Evolutionary conservation across 345 rosid species (phyloP).

Genomic region (Passiflora organensis): DNA sequence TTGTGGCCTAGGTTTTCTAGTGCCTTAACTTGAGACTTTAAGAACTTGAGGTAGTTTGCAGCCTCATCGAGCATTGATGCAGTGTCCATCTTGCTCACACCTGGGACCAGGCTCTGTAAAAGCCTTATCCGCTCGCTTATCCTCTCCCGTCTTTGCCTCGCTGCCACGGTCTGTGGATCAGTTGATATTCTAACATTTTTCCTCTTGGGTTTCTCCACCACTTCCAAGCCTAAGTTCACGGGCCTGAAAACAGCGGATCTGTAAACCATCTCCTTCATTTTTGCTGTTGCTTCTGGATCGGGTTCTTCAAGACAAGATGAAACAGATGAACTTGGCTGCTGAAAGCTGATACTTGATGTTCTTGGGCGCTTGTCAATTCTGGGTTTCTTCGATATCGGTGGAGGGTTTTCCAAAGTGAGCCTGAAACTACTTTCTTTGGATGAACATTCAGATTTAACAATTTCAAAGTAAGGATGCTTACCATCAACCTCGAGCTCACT

Average conservation of each 20-base stretch:
- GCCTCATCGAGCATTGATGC: constrained; percentile 99
- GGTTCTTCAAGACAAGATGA: constrained; percentile 57
- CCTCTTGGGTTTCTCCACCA: constrained; percentile 69
- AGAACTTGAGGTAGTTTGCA: constrained; percentile 89
- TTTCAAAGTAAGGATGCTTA: constrained; percentile 29
- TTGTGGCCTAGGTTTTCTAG: constrained; percentile 64
- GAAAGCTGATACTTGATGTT: constrained; percentile 75
- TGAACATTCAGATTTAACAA: constrained; percentile 35
- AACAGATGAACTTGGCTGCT: constrained; percentile 43
- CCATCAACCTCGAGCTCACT: constrained; percentile 11
- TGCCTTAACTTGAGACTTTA: constrained; percentile 76
- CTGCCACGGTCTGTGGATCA: constrained; percentile 89
- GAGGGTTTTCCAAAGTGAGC: constrained; percentile 43
- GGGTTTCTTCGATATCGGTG: constrained; percentile 50
- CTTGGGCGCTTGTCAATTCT: constrained; percentile 44
- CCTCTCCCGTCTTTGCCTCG: constrained; percentile 91
- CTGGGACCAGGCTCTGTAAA: constrained; percentile 88
- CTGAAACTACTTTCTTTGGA: constrained; percentile 47
- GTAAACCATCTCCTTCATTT: constrained; percentile 92
- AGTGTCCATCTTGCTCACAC: constrained; percentile 94
- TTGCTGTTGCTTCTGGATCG: constrained; percentile 80
- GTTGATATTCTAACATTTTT: constrained; percentile 83
- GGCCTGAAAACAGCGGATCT: constrained; percentile 87
- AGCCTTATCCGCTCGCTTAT: constrained; percentile 93
- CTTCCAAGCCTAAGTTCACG: constrained; percentile 63